Evolutionary conservation across 106 monocot genomes (phyloP).

Genomic region (Iris macrosiphon): DNA sequence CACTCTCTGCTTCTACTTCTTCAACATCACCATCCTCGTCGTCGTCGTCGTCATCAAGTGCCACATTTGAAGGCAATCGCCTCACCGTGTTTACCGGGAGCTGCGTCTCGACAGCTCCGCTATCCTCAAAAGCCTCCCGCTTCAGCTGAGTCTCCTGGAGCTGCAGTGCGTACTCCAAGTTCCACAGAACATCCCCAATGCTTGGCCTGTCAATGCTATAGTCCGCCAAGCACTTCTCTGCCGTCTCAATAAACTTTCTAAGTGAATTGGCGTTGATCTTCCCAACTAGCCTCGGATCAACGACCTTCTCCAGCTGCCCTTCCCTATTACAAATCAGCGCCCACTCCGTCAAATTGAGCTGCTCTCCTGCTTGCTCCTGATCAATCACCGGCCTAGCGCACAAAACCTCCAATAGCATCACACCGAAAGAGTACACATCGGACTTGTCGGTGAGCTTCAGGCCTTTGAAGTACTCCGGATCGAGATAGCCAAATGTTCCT

Average conservation of each 20-base stretch:
- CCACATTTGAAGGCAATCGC: background rate
- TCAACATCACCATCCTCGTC: background rate
- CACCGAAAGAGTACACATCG: constrained; percentile 90
- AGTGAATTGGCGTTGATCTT: constrained; percentile 42
- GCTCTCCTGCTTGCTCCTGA: constrained; percentile 16
- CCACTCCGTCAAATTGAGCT: constrained; percentile 78
- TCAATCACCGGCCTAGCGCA: constrained; percentile 67
- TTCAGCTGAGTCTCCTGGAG: constrained; percentile 43
- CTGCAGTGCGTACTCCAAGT: constrained; percentile 72
- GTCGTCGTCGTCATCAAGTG: background rate
- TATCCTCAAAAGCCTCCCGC: constrained; percentile 51
- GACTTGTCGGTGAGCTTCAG: constrained; percentile 82
- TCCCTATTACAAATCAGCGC: constrained; percentile 27
- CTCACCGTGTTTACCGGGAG: background rate
- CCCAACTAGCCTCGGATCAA: constrained; percentile 42
- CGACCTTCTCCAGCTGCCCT: constrained; percentile 48
- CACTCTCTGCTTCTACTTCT: background rate
- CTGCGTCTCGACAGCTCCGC: constrained; percentile 15
- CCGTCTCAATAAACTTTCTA: constrained; percentile 65
- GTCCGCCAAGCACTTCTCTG: constrained; percentile 60
- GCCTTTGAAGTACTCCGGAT: constrained; percentile 84
- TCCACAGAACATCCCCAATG: constrained; percentile 76
- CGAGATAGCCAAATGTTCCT: constrained; percentile 85
- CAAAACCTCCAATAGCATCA: constrained; percentile 71
- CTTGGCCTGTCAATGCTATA: constrained; percentile 53